Conservation (phyloP, 805 yeast genomes). For the Dipodascus albidus region DNA sequence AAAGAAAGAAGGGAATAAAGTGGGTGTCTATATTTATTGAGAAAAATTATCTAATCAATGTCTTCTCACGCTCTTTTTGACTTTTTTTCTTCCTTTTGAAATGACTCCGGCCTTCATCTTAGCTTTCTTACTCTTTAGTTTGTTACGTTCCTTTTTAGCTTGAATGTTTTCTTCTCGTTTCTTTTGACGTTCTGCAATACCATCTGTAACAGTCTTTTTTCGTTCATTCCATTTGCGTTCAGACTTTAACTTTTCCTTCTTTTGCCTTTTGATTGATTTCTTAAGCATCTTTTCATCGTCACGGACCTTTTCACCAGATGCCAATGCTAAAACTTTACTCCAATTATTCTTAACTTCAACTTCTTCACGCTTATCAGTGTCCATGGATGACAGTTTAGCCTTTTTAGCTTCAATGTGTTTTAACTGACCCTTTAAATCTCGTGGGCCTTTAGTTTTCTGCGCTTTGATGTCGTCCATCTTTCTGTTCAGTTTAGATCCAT, state of each 20-base stretch:
- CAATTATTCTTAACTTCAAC: slow-evolving; percentile 68
- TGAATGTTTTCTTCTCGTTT: slow-evolving; percentile 88
- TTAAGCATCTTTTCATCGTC: slow-evolving; percentile 84
- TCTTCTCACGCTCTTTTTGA: neutral
- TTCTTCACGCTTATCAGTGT: slow-evolving; percentile 47
- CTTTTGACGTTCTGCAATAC: slow-evolving; percentile 62
- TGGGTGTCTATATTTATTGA: neutral
- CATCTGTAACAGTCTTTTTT: slow-evolving; percentile 64
- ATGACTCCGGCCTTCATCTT: slow-evolving; percentile 35
- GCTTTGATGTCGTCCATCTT: slow-evolving; percentile 44
- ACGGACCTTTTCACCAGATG: slow-evolving; percentile 77
- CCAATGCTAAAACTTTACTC: slow-evolving; percentile 72
- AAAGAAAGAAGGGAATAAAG: neutral
- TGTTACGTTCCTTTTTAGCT: slow-evolving; percentile 76
- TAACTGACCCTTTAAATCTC: slow-evolving; percentile 77
- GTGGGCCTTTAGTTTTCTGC: slow-evolving; percentile 69
- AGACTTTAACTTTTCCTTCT: slow-evolving; percentile 71
- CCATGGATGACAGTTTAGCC: slow-evolving; percentile 45
- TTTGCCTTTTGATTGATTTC: slow-evolving; percentile 77
- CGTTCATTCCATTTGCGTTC: slow-evolving; percentile 91
- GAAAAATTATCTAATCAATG: neutral
- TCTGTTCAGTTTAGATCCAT: slow-evolving; percentile 69
- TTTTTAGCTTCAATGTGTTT: slow-evolving; percentile 64
- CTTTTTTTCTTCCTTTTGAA: neutral
- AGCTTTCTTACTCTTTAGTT: slow-evolving; percentile 61